A percentile compares a stretch with the other conserved stretches of the same genome.
Conservation (phyloP, 805 yeast genomes). For the Priceomyces fermenticarens region DNA sequence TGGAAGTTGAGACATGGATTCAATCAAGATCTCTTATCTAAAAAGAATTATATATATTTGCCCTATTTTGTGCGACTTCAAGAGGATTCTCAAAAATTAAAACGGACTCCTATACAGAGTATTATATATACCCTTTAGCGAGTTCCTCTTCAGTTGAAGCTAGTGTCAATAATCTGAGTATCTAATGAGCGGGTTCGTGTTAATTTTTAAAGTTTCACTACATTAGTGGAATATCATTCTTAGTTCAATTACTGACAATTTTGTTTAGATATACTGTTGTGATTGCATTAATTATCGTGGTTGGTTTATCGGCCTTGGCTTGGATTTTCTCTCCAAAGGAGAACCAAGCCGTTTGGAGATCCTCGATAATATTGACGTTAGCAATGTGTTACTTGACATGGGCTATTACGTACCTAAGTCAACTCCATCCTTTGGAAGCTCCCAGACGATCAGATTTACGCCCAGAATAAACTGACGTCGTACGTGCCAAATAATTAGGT, state of each 20-base stretch:
- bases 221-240: too few relatives aligned
- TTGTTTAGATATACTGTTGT: constrained; percentile 64
- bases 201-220: too few relatives aligned
- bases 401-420: constrained; percentile 88
- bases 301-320: constrained; percentile 57
- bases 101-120: neutral
- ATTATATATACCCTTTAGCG: neutral
- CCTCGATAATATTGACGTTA: constrained; percentile 56
- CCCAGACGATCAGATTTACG: constrained; percentile 89
- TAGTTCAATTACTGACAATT: constrained; percentile 12
- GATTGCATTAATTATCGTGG: constrained; percentile 57
- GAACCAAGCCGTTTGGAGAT: constrained; percentile 49
- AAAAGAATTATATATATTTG: neutral
- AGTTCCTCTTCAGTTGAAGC: neutral
- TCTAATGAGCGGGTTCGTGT: too few relatives aligned
- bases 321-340: constrained; percentile 87
- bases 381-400: constrained; percentile 84
- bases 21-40: neutral
- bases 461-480: constrained; percentile 51
- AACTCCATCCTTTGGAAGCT: constrained; percentile 85
- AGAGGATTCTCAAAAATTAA: constrained; percentile 3
- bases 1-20: constrained; percentile 22
- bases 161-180: too few relatives aligned
- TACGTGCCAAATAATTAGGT: too few relatives aligned
- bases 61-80: neutral